Evolutionary conservation across 2,329 filamentous ascomycete species (phyloP).

Genomic region (Colletotrichum falcatum): DNA sequence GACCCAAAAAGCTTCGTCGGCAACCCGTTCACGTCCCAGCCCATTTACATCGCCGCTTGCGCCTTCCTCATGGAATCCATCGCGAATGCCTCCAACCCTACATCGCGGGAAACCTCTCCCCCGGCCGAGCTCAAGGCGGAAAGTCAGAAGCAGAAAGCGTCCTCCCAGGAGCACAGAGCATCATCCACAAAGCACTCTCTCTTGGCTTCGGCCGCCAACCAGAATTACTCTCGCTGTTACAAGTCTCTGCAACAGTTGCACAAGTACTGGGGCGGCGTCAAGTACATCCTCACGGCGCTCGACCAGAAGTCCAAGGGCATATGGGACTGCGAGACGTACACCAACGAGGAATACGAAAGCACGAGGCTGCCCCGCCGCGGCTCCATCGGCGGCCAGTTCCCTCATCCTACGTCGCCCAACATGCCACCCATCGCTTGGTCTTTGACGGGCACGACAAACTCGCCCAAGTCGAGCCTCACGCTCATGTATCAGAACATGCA

Average conservation of each 20-base stretch:
- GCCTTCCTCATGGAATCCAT: constrained; percentile 88
- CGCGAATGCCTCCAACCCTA: constrained; percentile 74
- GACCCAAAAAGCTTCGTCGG: constrained; percentile 88
- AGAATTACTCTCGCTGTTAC: constrained; percentile 90
- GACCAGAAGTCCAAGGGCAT: constrained; percentile 91
- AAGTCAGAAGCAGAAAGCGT: constrained; percentile 32
- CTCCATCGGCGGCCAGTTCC: constrained; percentile 57
- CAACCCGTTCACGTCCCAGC: constrained; percentile 90
- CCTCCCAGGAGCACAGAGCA: constrained; percentile 50
- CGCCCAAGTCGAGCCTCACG: constrained; percentile 84
- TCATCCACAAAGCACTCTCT: constrained; percentile 77
- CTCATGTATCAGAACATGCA: constrained; percentile 78
- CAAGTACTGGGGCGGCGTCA: constrained; percentile 86
- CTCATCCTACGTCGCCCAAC: constrained; percentile 62
- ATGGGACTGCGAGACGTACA: constrained; percentile 78
- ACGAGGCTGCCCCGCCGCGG: constrained; percentile 61
- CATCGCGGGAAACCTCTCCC: constrained; percentile 71
- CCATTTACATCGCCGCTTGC: constrained; percentile 91
- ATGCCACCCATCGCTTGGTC: constrained; percentile 80
- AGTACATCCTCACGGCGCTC: constrained; percentile 87
- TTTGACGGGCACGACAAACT: constrained; percentile 88
- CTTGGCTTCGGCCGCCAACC: constrained; percentile 82
- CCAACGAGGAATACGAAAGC: constrained; percentile 81
- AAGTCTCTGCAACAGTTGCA: constrained; percentile 85
- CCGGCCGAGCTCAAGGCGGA: constrained; percentile 48